Evolutionary conservation across 2,329 filamentous ascomycete genomes (phyloP).

Genomic region (Talaromyces sp.): DNA sequence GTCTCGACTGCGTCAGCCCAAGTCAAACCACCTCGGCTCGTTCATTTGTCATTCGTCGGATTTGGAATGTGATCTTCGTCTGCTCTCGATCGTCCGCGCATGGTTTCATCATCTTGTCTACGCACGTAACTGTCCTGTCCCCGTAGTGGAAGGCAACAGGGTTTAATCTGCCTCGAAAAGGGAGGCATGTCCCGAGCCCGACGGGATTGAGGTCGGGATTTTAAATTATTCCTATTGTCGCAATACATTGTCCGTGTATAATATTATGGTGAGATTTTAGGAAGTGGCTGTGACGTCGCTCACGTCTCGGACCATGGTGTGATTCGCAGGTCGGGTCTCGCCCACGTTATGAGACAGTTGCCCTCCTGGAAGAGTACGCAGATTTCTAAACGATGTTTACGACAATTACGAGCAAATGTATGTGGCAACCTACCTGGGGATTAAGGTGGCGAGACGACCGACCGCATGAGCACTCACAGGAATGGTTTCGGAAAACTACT

Average conservation of each 20-base stretch:
- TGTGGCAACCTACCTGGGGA: neutral
- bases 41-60: neutral
- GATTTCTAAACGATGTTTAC: neutral
- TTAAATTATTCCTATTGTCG: too few species aligned
- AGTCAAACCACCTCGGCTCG: neutral
- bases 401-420: neutral
- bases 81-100: neutral
- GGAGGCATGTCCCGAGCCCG: neutral
- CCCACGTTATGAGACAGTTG: too few species aligned
- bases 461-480: too few species aligned
- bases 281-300: neutral
- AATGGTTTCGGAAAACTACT: neutral
- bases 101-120: neutral
- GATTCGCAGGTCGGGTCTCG: neutral
- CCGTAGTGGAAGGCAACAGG: neutral
- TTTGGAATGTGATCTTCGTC: neutral
- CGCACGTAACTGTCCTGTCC: neutral
- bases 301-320: neutral
- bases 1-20: neutral
- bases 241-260: too few species aligned
- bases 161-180: neutral
- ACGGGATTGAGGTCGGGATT: neutral
- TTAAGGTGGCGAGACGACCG: too few species aligned
- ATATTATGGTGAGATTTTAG: too few species aligned
- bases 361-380: too few species aligned